These are phyloP conservation scores for Parasarocladium wereldwijsianum DNA, from an alignment of 2,329 filamentous ascomycete genomes.

Conservation along the genomic window DNA sequence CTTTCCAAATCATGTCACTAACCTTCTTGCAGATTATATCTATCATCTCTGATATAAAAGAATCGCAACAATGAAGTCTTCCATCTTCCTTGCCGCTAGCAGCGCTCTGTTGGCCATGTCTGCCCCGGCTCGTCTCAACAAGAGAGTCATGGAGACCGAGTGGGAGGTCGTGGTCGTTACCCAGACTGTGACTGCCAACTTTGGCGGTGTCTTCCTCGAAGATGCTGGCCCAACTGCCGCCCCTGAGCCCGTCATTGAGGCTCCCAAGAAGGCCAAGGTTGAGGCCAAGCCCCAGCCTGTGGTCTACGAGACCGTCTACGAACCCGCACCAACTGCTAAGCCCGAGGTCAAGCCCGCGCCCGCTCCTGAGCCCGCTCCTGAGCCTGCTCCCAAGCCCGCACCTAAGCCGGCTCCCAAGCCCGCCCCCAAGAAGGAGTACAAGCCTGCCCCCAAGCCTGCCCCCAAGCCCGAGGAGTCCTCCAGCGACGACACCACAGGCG, in stretches of 20 bases:
- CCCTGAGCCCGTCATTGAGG: constrained; percentile 14
- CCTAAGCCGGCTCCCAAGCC: constrained; percentile 7
- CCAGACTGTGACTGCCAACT: constrained; percentile 27
- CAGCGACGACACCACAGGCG: constrained; percentile 2
- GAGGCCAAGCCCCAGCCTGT: neutral
- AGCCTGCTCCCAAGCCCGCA: constrained; percentile 7
- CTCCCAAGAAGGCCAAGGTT: constrained; percentile 12
- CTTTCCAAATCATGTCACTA: neutral
- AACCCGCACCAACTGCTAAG: constrained; percentile 7
- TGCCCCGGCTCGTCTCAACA: constrained; percentile 22
- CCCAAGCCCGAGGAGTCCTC: neutral
- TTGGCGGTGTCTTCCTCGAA: constrained; percentile 12
- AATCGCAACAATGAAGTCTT: constrained; percentile 32
- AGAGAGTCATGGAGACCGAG: constrained; percentile 24
- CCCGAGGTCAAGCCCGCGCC: constrained; percentile 4
- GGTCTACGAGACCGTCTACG: constrained; percentile 1
- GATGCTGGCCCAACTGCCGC: constrained; percentile 8
- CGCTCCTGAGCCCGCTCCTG: constrained; percentile 6
- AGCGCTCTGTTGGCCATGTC: constrained; percentile 31
- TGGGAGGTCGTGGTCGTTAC: constrained; percentile 26
- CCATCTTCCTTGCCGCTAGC: constrained; percentile 27
- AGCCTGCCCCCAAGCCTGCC: constrained; percentile 1
- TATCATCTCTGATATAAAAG: constrained; percentile 3
- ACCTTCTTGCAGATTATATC: constrained; percentile 2
- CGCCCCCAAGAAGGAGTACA: constrained; percentile 6